Evolutionary conservation across 108 stramenopile species (phyloP), one percentile per base, ranked within the genome.

Genomic region (Poteriospumella lacustris): DNA sequence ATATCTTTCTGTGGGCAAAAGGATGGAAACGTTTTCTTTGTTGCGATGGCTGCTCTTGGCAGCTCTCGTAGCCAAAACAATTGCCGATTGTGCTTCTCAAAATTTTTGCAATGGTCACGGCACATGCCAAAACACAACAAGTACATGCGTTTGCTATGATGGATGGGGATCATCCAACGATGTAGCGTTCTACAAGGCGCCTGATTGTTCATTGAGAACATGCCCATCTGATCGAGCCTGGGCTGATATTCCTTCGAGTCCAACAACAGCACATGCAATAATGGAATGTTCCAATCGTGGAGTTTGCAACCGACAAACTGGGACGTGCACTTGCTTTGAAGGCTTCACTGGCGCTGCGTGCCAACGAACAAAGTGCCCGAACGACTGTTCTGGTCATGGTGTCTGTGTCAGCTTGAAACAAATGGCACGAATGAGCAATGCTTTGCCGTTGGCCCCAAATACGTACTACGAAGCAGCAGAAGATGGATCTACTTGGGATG

Each of bases 261-360:
- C 59, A 0, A 81, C 78, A 68, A 79, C 58, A 0, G 91, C 90
- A 19, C 91, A 92, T 59, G n/a, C 43, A 41, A 52, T 39, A 12
- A 68, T 73, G 44, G 90, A 89, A 70, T 92, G 91, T 76, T 89
- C 89, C 34, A 88, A 87, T 79, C 87, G 87, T 68, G 92, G 92
- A 0, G 69, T 58, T 12, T 92, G 92, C 62, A 60, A 91, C 72
- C 59, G 87, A 0, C 39, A 62, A 1, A 80, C 82, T 0, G 92
- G 92, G 31, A 59, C 78, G 41, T 92, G 92, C 72, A 28, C 59
- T 0, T 92, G 92, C 79, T 85, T 90, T 28, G 77, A 87, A 34
- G 92, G 91, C 1, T 92, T 90, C 68, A 73, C 80, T 2, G 92
- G 92, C 1, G 78, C 70, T 3, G 90, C 91, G 24, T 92, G 92